Base-by-base conservation (phyloP, 331 rosid genomes). In the Malus hybrid region DNA sequence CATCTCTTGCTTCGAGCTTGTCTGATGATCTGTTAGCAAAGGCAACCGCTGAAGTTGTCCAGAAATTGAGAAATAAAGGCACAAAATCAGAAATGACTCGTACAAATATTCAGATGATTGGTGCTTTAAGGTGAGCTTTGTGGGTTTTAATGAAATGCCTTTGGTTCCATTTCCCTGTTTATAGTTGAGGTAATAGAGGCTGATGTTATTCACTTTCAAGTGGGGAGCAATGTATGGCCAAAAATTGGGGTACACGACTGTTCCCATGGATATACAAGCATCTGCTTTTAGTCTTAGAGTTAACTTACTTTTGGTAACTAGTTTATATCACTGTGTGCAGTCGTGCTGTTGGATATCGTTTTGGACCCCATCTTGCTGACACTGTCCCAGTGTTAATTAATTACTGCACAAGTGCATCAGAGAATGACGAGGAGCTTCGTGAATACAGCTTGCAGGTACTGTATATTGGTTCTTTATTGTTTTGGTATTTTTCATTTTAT, bases 261-360 rank as follows among this genome's bases (percentile, higher is more conserved):
- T 63, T 63, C 18, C 22, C 68, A 16, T 16, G 24, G 22, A 13
- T 3, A n/a, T 63, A 31, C 44, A 15, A 63, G 42, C 1, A 63
- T 31, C 39, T 77, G 12, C 31, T 13, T 61, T 69, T 69, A n/a
- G 18, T 68, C 2, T 46, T 68, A 68, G 55, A 70, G 31, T 10
- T 32, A 28, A 71, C 9, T 7, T 54, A 65, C 24, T 13, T 48
- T 65, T 75, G 46, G 69, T 79, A 46, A 80, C 65, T 6, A 77
- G 67, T 67, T 84, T 79, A 65, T 69, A 63, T 42, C 67, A 46
- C 84, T 75, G 78, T 75, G 78, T 82, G 60, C 83, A 92, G 99
- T 86, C 99, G 99, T 12, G 97, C 99, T 76, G 99, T 95, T 63
- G 99, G 99, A 65, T 95, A 95, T 76, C 97, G 99, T 27, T 95